Percentiles rank a stretch among this genome's conserved stretches.
Conservation (phyloP, 306 rosid species). For the Citrullus amarus region DNA sequence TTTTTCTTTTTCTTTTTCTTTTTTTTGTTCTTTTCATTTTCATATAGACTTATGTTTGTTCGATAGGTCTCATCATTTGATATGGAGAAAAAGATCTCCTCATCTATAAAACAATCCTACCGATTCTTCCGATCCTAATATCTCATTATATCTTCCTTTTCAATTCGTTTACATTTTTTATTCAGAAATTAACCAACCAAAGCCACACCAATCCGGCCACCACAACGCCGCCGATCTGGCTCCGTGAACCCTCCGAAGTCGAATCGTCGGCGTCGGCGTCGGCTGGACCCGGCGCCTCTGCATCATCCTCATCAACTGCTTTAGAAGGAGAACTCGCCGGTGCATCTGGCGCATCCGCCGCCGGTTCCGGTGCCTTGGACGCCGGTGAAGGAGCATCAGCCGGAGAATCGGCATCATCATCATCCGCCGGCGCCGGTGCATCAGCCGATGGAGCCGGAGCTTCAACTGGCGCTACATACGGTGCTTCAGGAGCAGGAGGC, state of each 20-base stretch:
- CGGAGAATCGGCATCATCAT: not conserved
- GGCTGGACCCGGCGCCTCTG: not conserved
- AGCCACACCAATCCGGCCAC: not conserved
- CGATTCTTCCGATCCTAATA: not conserved
- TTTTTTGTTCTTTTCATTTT: not conserved
- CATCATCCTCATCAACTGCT: not conserved
- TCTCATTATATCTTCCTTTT: not conserved
- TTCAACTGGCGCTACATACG: not conserved
- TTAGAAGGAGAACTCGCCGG: not conserved
- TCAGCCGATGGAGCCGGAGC: slow-evolving; percentile 11
- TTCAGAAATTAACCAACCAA: not conserved
- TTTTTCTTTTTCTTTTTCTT: not conserved
- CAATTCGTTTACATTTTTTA: not conserved
- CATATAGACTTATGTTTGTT: not conserved
- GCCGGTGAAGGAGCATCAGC: not conserved
- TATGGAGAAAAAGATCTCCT: too few species aligned
- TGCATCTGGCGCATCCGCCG: not conserved
- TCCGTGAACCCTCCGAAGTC: not conserved
- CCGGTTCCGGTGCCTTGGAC: not conserved
- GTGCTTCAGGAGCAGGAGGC: not conserved
- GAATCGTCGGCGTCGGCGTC: not conserved
- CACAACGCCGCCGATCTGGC: not conserved
- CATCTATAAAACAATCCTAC: not conserved
- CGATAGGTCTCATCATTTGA: too few species aligned
- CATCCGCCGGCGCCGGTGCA: slow-evolving; percentile 9